These are phyloP conservation scores for Actinomortierella wolfii DNA, from an alignment of 371 early-diverging fungal genomes.

Conservation along the genomic window DNA sequence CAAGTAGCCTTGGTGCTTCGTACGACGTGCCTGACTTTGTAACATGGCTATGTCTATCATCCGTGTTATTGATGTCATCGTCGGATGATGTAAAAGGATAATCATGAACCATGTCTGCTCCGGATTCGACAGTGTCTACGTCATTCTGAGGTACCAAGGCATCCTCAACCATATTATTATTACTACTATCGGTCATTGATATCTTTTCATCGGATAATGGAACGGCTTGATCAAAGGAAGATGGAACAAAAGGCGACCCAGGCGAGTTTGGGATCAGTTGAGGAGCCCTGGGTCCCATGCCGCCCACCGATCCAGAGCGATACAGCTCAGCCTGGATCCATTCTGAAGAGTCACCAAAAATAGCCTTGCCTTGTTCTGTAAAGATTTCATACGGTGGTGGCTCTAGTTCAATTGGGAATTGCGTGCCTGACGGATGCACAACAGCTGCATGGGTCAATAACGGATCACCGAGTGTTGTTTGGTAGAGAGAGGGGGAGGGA, in stretches of 20 bases:
- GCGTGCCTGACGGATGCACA: neutral
- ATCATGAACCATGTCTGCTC: neutral
- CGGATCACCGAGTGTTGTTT: conserved; percentile 3
- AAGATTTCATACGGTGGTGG: conserved; percentile 4
- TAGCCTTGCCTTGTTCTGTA: conserved; percentile 19
- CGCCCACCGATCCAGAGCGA: conserved; percentile 22
- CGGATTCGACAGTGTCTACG: neutral
- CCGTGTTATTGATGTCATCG: neutral
- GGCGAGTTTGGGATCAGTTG: conserved; percentile 32
- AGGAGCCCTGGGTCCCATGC: conserved; percentile 31
- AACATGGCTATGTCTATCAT: neutral
- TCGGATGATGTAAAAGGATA: neutral
- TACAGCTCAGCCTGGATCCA: conserved; percentile 5
- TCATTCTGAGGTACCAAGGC: neutral
- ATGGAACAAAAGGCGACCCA: conserved; percentile 24
- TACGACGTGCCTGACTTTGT: neutral
- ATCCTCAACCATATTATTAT: no score
- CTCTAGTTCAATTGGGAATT: neutral
- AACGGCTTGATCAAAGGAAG: neutral
- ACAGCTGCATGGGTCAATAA: conserved; percentile 8
- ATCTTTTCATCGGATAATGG: neutral
- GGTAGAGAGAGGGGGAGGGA: neutral
- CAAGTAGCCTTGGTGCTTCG: conserved; percentile 13
- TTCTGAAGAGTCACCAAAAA: conserved; percentile 28
- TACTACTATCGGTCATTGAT: no score